Evolutionary conservation across 2,329 filamentous ascomycete genomes (phyloP).

Genomic region (Emergomyces pasteurianus): DNA sequence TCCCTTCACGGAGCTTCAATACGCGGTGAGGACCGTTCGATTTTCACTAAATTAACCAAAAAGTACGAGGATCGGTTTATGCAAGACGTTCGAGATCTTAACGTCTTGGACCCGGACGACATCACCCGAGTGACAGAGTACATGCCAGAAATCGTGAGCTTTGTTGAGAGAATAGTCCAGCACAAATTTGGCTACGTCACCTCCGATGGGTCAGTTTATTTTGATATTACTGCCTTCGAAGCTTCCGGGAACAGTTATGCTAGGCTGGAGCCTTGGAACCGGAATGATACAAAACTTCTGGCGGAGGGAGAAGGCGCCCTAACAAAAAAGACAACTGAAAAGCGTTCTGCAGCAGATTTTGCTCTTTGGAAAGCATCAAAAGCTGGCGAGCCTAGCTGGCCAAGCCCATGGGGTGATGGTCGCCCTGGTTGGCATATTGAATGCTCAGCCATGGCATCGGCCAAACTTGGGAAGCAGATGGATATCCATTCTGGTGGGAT

Average conservation of each 20-base stretch:
- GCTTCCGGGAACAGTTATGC: constrained; percentile 75
- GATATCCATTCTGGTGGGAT: constrained; percentile 91
- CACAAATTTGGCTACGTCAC: constrained; percentile 76
- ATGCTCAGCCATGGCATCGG: constrained; percentile 90
- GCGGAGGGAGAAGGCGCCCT: constrained; percentile 85
- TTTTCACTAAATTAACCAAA: constrained; percentile 77
- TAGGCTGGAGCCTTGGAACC: constrained; percentile 70
- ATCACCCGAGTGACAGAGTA: constrained; percentile 90
- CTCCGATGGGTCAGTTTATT: constrained; percentile 78
- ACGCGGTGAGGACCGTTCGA: constrained; percentile 51
- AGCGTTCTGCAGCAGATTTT: constrained; percentile 72
- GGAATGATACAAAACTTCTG: constrained; percentile 68
- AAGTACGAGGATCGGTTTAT: constrained; percentile 82
- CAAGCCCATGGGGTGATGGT: constrained; percentile 74
- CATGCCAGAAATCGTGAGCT: constrained; percentile 71
- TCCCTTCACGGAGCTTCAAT: constrained; percentile 44
- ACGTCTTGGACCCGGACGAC: constrained; percentile 69
- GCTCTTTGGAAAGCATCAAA: constrained; percentile 90
- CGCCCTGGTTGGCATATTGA: constrained; percentile 95
- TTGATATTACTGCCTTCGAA: constrained; percentile 81
- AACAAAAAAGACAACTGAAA: constrained; percentile 47
- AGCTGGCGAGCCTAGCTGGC: constrained; percentile 82
- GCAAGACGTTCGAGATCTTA: constrained; percentile 75
- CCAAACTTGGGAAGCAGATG: constrained; percentile 71
- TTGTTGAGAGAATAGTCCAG: constrained; percentile 68